Evolutionary conservation across 179 eudicot genomes (phyloP), one percentile per base, ranked within the genome.

Genomic region (Vitellaria paradoxa): DNA sequence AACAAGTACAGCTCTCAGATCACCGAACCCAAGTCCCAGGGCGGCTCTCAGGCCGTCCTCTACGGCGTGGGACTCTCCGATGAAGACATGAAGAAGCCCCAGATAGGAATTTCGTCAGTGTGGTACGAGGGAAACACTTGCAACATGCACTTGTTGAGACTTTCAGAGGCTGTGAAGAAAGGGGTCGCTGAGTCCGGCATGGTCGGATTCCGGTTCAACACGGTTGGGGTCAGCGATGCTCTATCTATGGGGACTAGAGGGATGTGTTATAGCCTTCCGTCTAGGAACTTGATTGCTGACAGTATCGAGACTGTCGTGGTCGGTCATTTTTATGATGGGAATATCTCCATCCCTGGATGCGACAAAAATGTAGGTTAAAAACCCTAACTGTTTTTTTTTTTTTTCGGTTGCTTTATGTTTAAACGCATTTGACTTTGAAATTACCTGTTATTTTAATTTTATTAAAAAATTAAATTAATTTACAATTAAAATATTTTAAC

Each of bases 51-150:
- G 87, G 98, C 98, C 40, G 77, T 94, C 37, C 89, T 94, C 9
- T 94, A 94, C 74, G 97, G 98, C 20, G 98, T 94, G 59, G 98
- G 98, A 7, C 91, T 94, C 20, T 91, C 98, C 0, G 98, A 94
- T 49, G 94, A 88, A 2, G 98, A 94, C 77, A 83, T 94, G 92
- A 74, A 70, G 57, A 94, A 94, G 57, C 98, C 98, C 71, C 97
- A 94, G 79, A 80, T 94, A 24, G 98, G 98, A 15, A 91, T 95
- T 68, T 95, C 99, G 0, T 95, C 99, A 0, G 99, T 95, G 7
- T 95, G 99, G 99, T 95, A 95, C 40, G 99, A 95, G 74, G 99
- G 97, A 12, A 95, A 95, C 72, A 95, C 97, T 23, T 95, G 99
- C 76, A 95, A 95, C 74, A 95, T 95, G 99, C 98, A 95, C 64